A percentile compares a stretch with the other conserved stretches of the same genome.
Conservation (phyloP, 768 basidiomycete species). For the Mycena belliarum region DNA sequence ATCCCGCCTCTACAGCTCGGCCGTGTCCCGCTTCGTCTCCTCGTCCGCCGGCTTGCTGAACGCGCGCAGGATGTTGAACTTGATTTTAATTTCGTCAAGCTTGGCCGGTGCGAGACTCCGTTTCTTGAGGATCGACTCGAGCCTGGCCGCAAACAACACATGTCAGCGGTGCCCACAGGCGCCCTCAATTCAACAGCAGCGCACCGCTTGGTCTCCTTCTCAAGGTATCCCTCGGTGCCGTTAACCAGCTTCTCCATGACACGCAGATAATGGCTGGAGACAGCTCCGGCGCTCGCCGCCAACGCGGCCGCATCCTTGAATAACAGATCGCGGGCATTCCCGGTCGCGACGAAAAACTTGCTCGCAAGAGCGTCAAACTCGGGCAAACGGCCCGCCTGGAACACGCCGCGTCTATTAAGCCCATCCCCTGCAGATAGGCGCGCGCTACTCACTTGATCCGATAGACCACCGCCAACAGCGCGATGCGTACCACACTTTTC, state of each 20-base stretch:
- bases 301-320: constrained; percentile 63
- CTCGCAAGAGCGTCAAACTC: constrained; percentile 78
- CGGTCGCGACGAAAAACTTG: constrained; percentile 67
- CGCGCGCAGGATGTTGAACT: constrained; percentile 79
- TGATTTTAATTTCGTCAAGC: constrained; percentile 91
- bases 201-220: constrained; percentile 85
- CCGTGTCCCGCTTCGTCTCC: constrained; percentile 38
- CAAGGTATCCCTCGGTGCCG: constrained; percentile 71
- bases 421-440: constrained; percentile 6
- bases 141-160: constrained; percentile 40
- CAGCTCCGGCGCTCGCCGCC: constrained; percentile 48
- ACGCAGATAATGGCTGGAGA: constrained; percentile 78
- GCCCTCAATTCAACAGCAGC: constrained; percentile 18
- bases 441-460: constrained; percentile 50
- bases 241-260: constrained; percentile 87
- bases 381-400: constrained; percentile 77
- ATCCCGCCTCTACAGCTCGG: constrained; percentile 36
- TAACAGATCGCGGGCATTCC: constrained; percentile 58
- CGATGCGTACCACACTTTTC: constrained; percentile 86
- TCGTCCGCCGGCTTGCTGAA: constrained; percentile 46
- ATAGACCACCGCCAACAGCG: constrained; percentile 78
- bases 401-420: constrained; percentile 8
- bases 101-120: constrained; percentile 75
- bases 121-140: constrained; percentile 75
- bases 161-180: constrained; percentile 19